Evolutionary conservation across 768 basidiomycete species (phyloP).

Genomic region (Termitomyces sp.): DNA sequence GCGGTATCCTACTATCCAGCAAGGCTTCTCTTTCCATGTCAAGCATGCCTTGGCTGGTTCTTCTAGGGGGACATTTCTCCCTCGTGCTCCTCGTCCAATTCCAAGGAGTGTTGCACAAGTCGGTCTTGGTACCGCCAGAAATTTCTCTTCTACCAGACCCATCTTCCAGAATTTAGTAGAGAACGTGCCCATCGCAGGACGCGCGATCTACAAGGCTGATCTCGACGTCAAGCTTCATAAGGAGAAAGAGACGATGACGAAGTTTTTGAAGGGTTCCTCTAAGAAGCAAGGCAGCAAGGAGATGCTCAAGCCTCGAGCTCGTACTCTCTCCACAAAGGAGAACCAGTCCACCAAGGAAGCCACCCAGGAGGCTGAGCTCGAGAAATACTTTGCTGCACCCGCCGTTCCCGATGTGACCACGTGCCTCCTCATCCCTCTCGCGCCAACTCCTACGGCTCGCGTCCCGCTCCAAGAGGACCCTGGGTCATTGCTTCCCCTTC

Average conservation of each 20-base stretch:
- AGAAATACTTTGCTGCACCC: constrained; percentile 55
- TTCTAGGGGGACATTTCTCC: constrained; percentile 46
- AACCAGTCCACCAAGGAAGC: constrained; percentile 5
- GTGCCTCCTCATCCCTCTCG: constrained; percentile 69
- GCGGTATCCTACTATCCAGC: constrained; percentile 41
- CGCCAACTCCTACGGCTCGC: constrained; percentile 67
- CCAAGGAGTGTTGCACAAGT: constrained; percentile 56
- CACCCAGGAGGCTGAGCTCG: constrained; percentile 32
- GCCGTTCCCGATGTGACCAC: constrained; percentile 45
- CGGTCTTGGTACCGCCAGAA: constrained; percentile 71
- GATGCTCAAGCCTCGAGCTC: constrained; percentile 26
- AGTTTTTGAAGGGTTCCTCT: constrained; percentile 17
- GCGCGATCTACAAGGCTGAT: constrained; percentile 73
- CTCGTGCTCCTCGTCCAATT: constrained; percentile 42
- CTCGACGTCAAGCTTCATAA: constrained; percentile 54
- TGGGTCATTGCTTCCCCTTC: constrained; percentile 44
- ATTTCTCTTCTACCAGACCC: constrained; percentile 68
- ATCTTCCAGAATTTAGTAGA: constrained; percentile 77
- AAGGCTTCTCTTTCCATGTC: constrained; percentile 51
- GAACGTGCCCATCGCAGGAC: constrained; percentile 72
- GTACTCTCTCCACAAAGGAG: constrained; percentile 12
- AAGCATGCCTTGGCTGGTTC: constrained; percentile 46
- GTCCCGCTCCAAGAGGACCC: constrained; percentile 44
- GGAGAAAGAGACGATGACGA: constrained; percentile 29
- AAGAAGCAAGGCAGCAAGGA: constrained; percentile 24